Conservation (phyloP, 23 red algal genomes). For the Rhodosorus marinus region DNA sequence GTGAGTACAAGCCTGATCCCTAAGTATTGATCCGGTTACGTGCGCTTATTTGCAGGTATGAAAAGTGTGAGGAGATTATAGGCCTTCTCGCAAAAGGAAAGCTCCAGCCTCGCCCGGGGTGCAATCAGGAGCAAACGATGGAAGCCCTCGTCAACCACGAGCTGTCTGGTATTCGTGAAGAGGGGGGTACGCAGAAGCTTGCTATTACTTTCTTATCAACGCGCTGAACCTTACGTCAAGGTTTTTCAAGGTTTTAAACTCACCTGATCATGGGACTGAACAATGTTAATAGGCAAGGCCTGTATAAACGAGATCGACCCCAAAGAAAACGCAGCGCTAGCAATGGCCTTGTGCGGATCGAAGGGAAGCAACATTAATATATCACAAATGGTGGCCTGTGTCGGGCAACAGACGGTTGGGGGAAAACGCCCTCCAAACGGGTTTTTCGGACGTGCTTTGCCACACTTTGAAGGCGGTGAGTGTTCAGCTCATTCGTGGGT, state of each 20-base stretch:
- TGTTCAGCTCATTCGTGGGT: too few relatives aligned
- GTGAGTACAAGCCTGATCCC: background rate
- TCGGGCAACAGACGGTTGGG: constrained; percentile 89
- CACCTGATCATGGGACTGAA: too few relatives aligned
- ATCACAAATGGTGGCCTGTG: constrained; percentile 98
- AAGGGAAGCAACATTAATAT: constrained; percentile 97
- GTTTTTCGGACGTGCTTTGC: constrained; percentile 67
- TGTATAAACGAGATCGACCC: constrained; percentile 40
- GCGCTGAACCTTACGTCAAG: background rate
- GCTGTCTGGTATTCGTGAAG: constrained; percentile 59
- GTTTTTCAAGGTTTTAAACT: background rate
- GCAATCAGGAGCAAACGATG: constrained; percentile 62
- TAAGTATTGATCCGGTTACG: background rate
- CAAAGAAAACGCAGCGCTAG: constrained; percentile 49
- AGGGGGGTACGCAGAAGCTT: constrained; percentile 31
- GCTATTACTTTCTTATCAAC: background rate
- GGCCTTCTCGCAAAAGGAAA: constrained; percentile 16
- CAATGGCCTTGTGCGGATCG: constrained; percentile 82
- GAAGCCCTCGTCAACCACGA: constrained; percentile 59
- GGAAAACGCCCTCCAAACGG: constrained; percentile 70
- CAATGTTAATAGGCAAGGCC: too few relatives aligned
- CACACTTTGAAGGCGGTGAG: constrained; percentile 58
- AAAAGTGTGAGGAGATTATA: constrained; percentile 36
- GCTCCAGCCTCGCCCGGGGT: constrained; percentile 64
- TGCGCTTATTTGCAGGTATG: too few relatives aligned